A percentile compares a stretch with the other conserved stretches of the same genome.
These are phyloP conservation scores for Hydrangea macrophylla DNA, from an alignment of 148 eudicot species.

Conservation along the genomic window DNA sequence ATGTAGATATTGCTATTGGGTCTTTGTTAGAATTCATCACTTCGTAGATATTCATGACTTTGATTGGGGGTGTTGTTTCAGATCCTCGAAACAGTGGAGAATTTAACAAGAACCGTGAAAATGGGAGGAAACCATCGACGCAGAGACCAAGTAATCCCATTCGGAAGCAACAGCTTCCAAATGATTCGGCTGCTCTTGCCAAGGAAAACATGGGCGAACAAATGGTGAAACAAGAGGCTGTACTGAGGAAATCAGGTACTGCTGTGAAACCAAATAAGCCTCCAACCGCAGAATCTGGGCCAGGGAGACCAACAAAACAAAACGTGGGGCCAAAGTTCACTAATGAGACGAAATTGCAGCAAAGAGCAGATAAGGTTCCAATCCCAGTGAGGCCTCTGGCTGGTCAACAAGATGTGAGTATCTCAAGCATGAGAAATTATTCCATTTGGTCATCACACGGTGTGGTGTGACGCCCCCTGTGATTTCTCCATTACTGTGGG, in stretches of 20 bases:
- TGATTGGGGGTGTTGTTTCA: conserved; percentile 45
- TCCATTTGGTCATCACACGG: too few relatives aligned
- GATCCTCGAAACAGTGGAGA: conserved; percentile 75
- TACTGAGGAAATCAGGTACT: conserved; percentile 23
- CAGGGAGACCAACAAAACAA: conserved; percentile 58
- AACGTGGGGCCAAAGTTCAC: conserved; percentile 26
- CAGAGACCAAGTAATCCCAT: conserved; percentile 34
- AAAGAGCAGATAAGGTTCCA: conserved; percentile 32
- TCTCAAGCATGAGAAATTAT: too few relatives aligned
- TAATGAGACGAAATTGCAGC: conserved; percentile 39
- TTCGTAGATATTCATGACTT: conserved; percentile 25
- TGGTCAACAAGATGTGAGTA: conserved; percentile 50
- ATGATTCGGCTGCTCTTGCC: conserved; percentile 24
- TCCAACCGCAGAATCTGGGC: conserved; percentile 36
- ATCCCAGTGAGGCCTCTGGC: conserved; percentile 48
- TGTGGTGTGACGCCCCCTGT: too few relatives aligned
- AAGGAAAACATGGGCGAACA: conserved; percentile 45
- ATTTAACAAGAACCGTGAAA: conserved; percentile 56
- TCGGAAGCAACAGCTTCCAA: conserved; percentile 31
- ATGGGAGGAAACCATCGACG: conserved; percentile 42
- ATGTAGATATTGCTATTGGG: conserved; percentile 36
- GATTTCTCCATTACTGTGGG: too few relatives aligned
- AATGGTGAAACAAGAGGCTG: conserved; percentile 36
- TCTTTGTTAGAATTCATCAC: conserved; percentile 45
- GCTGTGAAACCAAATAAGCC: conserved; percentile 48